Percentiles rank a stretch among this genome's conserved stretches.
Evolutionary conservation across 805 yeast species (phyloP).

Genomic region (Pichia insulana): DNA sequence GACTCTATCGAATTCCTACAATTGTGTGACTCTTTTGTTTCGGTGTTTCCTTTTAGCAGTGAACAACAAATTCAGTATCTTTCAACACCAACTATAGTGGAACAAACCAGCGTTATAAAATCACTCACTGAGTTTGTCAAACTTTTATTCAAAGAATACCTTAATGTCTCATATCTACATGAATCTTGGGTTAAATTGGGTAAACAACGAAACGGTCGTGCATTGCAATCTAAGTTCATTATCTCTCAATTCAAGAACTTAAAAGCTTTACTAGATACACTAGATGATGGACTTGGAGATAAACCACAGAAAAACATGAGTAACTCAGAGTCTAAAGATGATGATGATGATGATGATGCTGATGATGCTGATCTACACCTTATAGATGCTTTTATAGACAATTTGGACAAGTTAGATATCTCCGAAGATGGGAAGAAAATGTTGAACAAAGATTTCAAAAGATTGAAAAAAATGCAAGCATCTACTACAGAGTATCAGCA

Average conservation of each 20-base stretch:
- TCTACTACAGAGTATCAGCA: constrained; percentile 59
- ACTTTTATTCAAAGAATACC: constrained; percentile 19
- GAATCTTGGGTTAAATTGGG: constrained; percentile 27
- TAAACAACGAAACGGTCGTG: constrained; percentile 18
- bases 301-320: background rate
- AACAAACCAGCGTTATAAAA: constrained; percentile 10
- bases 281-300: background rate
- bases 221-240: constrained; percentile 21
- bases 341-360: constrained; percentile 39
- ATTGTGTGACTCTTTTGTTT: constrained; percentile 19
- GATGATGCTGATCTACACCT: constrained; percentile 30
- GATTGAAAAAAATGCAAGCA: constrained; percentile 46
- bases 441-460: constrained; percentile 41
- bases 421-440: constrained; percentile 35
- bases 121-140: constrained; percentile 19
- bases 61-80: constrained; percentile 17
- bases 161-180: constrained; percentile 19
- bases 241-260: constrained; percentile 23
- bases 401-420: constrained; percentile 27
- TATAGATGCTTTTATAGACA: constrained; percentile 24
- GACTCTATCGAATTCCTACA: background rate
- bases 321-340: constrained; percentile 15
- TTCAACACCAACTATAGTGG: constrained; percentile 5
- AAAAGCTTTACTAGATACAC: constrained; percentile 11
- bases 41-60: constrained; percentile 26